A percentile compares a stretch with the other conserved stretches of the same genome.
phyloP scores from a whole-genome alignment of 805 yeast species.

The Kluyveromyces aestuarii region DNA sequence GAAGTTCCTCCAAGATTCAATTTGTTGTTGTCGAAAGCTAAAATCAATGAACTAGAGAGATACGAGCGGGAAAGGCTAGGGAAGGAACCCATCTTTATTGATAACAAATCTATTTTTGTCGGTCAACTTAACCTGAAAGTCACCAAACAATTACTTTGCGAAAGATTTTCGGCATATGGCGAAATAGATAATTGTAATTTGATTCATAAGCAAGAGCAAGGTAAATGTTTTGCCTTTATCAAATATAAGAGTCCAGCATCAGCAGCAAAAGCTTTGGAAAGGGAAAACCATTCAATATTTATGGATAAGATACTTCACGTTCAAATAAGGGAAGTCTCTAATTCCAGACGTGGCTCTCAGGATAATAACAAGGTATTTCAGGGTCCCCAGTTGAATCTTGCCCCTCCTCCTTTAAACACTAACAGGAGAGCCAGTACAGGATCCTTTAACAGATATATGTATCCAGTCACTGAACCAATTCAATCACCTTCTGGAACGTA shows the following conservation, averaged over 20 bases:
- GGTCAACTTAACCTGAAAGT: constrained; percentile 58
- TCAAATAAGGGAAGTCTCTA: constrained; percentile 56
- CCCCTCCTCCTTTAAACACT: constrained; percentile 76
- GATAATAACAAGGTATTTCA: constrained; percentile 8
- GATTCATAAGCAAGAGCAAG: constrained; percentile 40
- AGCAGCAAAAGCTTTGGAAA: constrained; percentile 81
- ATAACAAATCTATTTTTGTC: constrained; percentile 65
- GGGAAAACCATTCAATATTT: constrained; percentile 74
- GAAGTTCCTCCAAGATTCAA: constrained; percentile 38
- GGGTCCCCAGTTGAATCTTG: constrained; percentile 42
- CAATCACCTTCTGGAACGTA: neutral
- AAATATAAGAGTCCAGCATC: constrained; percentile 54
- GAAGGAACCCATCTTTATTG: constrained; percentile 36
- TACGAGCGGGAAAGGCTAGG: neutral
- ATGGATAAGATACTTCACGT: constrained; percentile 73
- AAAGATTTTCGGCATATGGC: constrained; percentile 63
- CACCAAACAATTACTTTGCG: constrained; percentile 44
- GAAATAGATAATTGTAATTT: constrained; percentile 46
- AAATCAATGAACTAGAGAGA: neutral
- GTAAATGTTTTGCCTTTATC: constrained; percentile 62
- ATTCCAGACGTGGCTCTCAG: constrained; percentile 1
- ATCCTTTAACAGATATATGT: constrained; percentile 8
- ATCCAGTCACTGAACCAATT: neutral
- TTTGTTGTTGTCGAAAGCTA: constrained; percentile 7
- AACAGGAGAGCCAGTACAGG: constrained; percentile 34